A percentile compares a stretch with the other conserved stretches of the same genome.
Conservation (phyloP, 1,284 basidiomycete species). For the Mycena citricolor region DNA sequence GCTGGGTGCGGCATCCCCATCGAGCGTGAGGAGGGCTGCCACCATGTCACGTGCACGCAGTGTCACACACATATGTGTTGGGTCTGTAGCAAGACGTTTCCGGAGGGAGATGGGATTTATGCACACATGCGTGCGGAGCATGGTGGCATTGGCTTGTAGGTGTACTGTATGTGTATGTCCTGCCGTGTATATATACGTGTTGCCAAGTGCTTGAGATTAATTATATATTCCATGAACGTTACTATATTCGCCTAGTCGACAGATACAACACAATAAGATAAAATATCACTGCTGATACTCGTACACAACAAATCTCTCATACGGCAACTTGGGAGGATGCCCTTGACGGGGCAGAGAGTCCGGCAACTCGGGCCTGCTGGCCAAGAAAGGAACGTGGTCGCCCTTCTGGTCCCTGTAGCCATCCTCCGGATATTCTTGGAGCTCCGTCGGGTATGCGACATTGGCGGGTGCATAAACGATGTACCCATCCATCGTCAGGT, state of each 20-base stretch:
- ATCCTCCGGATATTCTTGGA: slow-evolving; percentile 54
- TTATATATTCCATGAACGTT: not conserved
- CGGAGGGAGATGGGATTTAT: slow-evolving; percentile 56
- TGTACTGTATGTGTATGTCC: slow-evolving; percentile 13
- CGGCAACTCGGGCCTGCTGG: slow-evolving; percentile 51
- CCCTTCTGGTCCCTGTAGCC: slow-evolving; percentile 56
- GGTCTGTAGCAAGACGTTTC: slow-evolving; percentile 69
- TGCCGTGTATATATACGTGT: not conserved
- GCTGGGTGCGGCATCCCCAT: slow-evolving; percentile 67
- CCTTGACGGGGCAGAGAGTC: slow-evolving; percentile 58
- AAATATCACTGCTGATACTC: slow-evolving; percentile 24
- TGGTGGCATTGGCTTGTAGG: slow-evolving; percentile 46
- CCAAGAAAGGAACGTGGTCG: slow-evolving; percentile 38
- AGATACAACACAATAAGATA: not conserved
- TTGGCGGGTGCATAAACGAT: slow-evolving; percentile 62
- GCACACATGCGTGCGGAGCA: slow-evolving; percentile 54
- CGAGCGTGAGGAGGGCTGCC: slow-evolving; percentile 70
- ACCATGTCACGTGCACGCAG: slow-evolving; percentile 70
- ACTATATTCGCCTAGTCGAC: slow-evolving; percentile 11
- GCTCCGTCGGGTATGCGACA: slow-evolving; percentile 53
- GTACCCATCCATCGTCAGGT: slow-evolving; percentile 51
- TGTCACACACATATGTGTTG: slow-evolving; percentile 77
- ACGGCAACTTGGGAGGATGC: slow-evolving; percentile 50
- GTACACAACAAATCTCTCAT: slow-evolving; percentile 46
- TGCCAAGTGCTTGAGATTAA: not conserved